Conservation (phyloP, 306 rosid species). For the Adenanthera pavonina region DNA sequence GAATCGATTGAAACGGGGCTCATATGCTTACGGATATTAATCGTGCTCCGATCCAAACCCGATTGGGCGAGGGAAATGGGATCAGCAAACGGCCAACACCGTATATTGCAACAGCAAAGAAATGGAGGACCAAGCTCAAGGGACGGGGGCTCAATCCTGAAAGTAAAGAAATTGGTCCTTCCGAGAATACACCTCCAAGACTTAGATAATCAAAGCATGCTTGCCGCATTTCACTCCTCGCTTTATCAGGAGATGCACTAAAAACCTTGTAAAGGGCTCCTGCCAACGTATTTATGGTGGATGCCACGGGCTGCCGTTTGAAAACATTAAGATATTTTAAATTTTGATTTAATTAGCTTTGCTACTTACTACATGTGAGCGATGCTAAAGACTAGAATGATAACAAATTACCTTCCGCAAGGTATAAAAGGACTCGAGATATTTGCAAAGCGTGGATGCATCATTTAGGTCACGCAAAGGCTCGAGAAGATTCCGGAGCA, state of each 20-base stretch:
- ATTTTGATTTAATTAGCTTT: background rate
- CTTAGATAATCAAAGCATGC: constrained; percentile 96
- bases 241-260: constrained; percentile 87
- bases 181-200: constrained; percentile 85
- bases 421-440: constrained; percentile 89
- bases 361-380: background rate
- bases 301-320: constrained; percentile 84
- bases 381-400: background rate
- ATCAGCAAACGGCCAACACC: constrained; percentile 85
- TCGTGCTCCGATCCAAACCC: constrained; percentile 81
- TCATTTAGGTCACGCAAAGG: constrained; percentile 77
- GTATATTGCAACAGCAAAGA: constrained; percentile 88
- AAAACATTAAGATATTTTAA: constrained; percentile 19
- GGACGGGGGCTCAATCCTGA: constrained; percentile 97
- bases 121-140: constrained; percentile 86
- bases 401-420: constrained; percentile 68
- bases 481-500: constrained; percentile 84
- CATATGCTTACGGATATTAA: constrained; percentile 62
- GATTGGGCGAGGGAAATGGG: constrained; percentile 90
- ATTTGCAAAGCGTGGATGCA: constrained; percentile 77
- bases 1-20: background rate
- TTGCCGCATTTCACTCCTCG: constrained; percentile 95
- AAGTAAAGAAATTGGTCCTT: constrained; percentile 83
- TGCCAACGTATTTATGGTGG: constrained; percentile 95
- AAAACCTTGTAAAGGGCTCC: constrained; percentile 97